Evolutionary conservation across 164 flowering plant species (phyloP).

Genomic region (Cinnamomum chago): DNA sequence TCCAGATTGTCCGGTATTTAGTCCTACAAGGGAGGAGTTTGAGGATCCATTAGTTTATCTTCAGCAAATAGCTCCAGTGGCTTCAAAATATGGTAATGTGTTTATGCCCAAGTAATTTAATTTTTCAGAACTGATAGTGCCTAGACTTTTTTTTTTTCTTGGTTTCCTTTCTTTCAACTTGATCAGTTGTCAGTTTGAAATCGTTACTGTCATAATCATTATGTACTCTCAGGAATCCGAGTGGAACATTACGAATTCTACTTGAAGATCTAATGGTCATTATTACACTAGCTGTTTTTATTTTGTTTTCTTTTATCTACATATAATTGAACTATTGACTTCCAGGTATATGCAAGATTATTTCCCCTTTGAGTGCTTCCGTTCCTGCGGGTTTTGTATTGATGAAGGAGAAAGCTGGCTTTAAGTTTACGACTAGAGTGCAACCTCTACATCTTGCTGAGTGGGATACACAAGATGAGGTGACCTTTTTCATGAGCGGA

Average conservation of each 20-base stretch:
- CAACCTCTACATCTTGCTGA: conserved; percentile 94
- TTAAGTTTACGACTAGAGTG: conserved; percentile 91
- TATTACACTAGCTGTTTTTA: not conserved
- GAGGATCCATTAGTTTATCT: conserved; percentile 86
- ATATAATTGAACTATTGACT: not conserved
- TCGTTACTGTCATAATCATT: too few species aligned
- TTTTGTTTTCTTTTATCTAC: too few species aligned
- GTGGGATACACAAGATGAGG: conserved; percentile 82
- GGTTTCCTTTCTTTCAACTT: not conserved
- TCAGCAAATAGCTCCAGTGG: conserved; percentile 89
- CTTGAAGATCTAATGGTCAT: not conserved
- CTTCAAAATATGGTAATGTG: conserved; percentile 77
- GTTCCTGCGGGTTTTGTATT: conserved; percentile 93
- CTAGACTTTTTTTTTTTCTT: too few species aligned
- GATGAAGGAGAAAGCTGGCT: conserved; percentile 82
- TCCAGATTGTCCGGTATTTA: conserved; percentile 81
- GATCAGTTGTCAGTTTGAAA: not conserved
- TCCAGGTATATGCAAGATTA: conserved; percentile 92
- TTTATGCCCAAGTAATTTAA: not conserved
- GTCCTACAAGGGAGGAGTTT: conserved; percentile 88
- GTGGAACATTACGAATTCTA: not conserved
- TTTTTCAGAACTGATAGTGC: too few species aligned
- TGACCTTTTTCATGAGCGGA: conserved; percentile 95
- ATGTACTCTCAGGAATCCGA: too few species aligned
- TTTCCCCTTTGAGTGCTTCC: conserved; percentile 85